Base-by-base conservation (phyloP, 2,329 filamentous ascomycete species). In the Zymoseptoria passerinii region DNA sequence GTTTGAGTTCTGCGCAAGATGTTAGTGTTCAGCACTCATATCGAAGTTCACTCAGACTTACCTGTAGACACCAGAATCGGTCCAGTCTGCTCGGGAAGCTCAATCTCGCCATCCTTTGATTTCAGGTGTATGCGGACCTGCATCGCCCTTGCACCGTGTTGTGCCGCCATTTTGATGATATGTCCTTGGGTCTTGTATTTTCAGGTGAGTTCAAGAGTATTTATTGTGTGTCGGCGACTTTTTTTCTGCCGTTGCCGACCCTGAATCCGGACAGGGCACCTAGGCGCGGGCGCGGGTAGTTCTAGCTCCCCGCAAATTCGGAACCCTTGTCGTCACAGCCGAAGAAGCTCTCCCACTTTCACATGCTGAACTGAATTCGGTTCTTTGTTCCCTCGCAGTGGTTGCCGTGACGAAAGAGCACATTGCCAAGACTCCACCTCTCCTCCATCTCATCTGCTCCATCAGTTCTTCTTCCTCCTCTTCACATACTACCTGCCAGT, bases 1-100 rank as follows among this genome's bases (percentile, higher is more conserved):
- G 74, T 63, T 81, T 79, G 57, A 84, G 72, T 48, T 78, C 81
- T 81, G 63, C 23, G 27, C n/a, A 40, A 28, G n/a, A 27, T 40
- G 49, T 58, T 48, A 52, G 48, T 51, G n/a, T 16, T 28, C 5
- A 16, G 16, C 13, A 18, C 53, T 23, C 40, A 49, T 20, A 27
- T 44, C 16, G 20, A 13, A 44, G 23, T 50, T 28, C 54, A 35
- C 49, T 18, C 23, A 18, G 2, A 66, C 73, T 68, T 73, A 83
- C 81, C 76, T 29, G 81, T 83, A 48, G 81, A 79, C 58, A 84
- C 80, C 29, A 84, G 73, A 63, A 84, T 82, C 19, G 81, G 77
- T 20, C 80, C 81, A 52, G 77, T 77, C 58, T 78, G 78, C 58
- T 81, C 76, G 60, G 81, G 78, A 52, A 84, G 71, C 57, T 79